phyloP scores from a whole-genome alignment of 2,329 filamentous ascomycete species.

The Didymella pinodella region DNA sequence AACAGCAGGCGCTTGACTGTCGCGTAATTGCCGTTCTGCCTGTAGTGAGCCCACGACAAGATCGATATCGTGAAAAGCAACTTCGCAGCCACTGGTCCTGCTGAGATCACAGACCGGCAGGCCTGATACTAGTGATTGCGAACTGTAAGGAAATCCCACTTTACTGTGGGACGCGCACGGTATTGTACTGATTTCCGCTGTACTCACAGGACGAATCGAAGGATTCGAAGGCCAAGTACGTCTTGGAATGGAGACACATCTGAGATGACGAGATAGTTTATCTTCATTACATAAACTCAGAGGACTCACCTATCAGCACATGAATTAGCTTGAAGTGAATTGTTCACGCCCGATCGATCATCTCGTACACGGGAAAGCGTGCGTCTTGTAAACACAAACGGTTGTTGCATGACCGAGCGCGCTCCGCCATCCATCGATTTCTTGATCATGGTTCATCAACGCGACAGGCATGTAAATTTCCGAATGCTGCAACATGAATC shows the following conservation, averaged over 20 bases:
- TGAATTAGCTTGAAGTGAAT: neutral
- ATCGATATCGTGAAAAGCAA: neutral
- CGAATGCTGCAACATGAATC: constrained; percentile 2
- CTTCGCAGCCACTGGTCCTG: neutral
- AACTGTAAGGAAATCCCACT: neutral
- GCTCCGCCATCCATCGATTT: neutral
- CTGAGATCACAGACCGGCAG: neutral
- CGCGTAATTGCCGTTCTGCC: neutral
- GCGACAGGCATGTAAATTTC: constrained; percentile 7
- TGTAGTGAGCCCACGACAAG: neutral
- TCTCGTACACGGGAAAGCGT: neutral
- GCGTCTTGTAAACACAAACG: neutral
- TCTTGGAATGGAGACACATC: neutral
- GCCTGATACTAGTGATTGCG: neutral
- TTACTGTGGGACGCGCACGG: neutral
- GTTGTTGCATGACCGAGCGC: neutral
- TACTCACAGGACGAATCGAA: neutral
- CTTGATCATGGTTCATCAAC: neutral
- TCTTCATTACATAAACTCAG: neutral
- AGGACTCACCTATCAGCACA: neutral
- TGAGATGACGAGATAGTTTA: neutral
- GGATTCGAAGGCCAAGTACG: neutral
- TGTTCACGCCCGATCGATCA: neutral
- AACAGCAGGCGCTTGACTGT: neutral
- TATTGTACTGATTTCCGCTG: neutral